Conservation (phyloP, 208 protist genomes). For the Kentomonas sorsogonicus region DNA sequence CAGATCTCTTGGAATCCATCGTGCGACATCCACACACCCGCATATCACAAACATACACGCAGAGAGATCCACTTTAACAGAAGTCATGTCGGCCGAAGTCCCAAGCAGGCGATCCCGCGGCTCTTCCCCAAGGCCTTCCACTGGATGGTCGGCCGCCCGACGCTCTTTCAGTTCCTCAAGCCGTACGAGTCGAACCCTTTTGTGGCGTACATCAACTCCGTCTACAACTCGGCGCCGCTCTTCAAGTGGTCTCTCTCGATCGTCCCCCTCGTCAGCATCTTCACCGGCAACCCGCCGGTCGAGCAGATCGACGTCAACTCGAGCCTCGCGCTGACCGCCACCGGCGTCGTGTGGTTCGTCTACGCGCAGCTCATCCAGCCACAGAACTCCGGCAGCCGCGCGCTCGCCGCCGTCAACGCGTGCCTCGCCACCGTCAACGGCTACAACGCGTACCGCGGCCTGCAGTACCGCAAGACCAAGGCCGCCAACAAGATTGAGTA, state of each 20-base stretch:
- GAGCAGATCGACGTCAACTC: slow-evolving; percentile 89
- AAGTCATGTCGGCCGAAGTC: too few species aligned
- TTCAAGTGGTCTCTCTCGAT: slow-evolving; percentile 89
- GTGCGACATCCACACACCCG: too few species aligned
- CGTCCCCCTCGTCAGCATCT: slow-evolving; percentile 82
- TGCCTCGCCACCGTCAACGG: slow-evolving; percentile 81
- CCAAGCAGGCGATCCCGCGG: slow-evolving; percentile 79
- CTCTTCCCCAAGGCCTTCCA: slow-evolving; percentile 67
- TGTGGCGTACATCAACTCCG: slow-evolving; percentile 81
- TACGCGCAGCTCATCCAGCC: slow-evolving; percentile 86
- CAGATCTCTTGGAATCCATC: too few species aligned
- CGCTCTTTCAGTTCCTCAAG: slow-evolving; percentile 67
- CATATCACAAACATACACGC: too few species aligned
- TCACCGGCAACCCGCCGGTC: slow-evolving; percentile 66
- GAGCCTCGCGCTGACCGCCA: slow-evolving; percentile 68
- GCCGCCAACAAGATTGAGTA: too few species aligned
- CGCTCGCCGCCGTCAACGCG: slow-evolving; percentile 74
- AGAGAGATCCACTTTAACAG: too few species aligned
- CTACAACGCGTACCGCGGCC: slow-evolving; percentile 76
- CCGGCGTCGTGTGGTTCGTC: slow-evolving; percentile 80
- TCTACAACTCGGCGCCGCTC: slow-evolving; percentile 76
- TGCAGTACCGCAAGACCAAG: slow-evolving; percentile 35
- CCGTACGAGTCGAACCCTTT: slow-evolving; percentile 66
- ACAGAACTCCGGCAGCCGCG: slow-evolving; percentile 83
- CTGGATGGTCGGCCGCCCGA: slow-evolving; percentile 66